These are phyloP conservation scores for Cordyceps fumosorosea DNA, from an alignment of 2,329 filamentous ascomycete species.

Conservation along the genomic window DNA sequence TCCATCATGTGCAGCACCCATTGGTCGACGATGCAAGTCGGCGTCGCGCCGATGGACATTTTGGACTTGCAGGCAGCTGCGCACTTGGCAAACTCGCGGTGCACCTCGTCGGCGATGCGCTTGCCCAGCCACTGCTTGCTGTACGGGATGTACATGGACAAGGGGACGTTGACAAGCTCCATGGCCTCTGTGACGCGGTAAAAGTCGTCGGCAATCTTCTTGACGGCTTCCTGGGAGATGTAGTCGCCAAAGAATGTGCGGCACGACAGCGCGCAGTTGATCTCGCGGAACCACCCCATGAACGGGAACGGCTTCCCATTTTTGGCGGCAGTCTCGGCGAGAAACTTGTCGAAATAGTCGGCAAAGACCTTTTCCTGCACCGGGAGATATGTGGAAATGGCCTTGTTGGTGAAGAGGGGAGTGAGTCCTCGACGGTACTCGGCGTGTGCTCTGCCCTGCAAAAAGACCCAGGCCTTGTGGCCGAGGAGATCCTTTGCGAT, in stretches of 20 bases:
- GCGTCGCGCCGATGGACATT: constrained; percentile 62
- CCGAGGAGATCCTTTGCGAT: constrained; percentile 68
- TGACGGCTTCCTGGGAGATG: constrained; percentile 63
- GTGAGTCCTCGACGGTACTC: constrained; percentile 73
- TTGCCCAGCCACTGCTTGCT: constrained; percentile 74
- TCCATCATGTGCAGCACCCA: constrained; percentile 72
- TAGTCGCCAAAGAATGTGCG: constrained; percentile 77
- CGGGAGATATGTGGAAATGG: constrained; percentile 64
- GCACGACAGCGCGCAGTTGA: constrained; percentile 73
- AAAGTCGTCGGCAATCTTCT: constrained; percentile 72
- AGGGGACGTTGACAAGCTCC: constrained; percentile 72
- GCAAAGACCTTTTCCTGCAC: constrained; percentile 67
- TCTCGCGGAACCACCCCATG: constrained; percentile 68
- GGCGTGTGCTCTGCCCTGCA: constrained; percentile 68
- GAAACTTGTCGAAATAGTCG: constrained; percentile 63
- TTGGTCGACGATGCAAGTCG: constrained; percentile 69
- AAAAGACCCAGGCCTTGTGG: constrained; percentile 70
- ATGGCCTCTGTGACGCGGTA: constrained; percentile 71
- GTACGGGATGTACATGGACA: constrained; percentile 63
- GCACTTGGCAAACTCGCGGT: constrained; percentile 63
- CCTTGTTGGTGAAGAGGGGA: constrained; percentile 66
- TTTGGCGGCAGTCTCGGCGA: constrained; percentile 48
- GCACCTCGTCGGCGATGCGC: constrained; percentile 64
- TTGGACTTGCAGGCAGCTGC: constrained; percentile 64
- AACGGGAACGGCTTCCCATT: constrained; percentile 55